Evolutionary conservation across 306 rosid genomes (phyloP).

Genomic region (Arachis stenosperma): DNA sequence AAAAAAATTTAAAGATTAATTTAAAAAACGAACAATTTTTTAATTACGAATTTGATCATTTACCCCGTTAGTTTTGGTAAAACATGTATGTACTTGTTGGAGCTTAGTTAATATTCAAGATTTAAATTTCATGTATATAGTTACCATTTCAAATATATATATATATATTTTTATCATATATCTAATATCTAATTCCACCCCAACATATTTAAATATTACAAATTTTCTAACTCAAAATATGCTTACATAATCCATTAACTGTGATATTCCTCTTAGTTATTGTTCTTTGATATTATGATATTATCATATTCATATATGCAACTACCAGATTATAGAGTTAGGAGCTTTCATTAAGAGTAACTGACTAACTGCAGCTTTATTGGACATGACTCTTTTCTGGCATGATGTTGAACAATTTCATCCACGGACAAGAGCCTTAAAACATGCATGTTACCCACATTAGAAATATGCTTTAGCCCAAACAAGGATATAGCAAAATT

Average conservation of each 20-base stretch:
- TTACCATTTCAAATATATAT: too few relatives aligned
- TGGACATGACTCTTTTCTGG: conserved; percentile 18
- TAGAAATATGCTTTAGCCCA: not conserved
- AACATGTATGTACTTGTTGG: too few relatives aligned
- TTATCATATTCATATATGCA: not conserved
- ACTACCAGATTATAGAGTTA: conserved; percentile 14
- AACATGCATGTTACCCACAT: conserved; percentile 17
- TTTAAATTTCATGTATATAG: too few relatives aligned
- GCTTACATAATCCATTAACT: not conserved
- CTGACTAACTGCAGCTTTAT: conserved; percentile 12
- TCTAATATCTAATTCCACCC: too few relatives aligned
- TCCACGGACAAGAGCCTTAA: not conserved
- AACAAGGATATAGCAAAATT: conserved; percentile 25
- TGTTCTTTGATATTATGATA: not conserved
- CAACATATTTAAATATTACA: not conserved
- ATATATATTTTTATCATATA: too few relatives aligned
- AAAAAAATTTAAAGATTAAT: too few relatives aligned
- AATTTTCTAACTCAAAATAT: not conserved
- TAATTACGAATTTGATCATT: too few relatives aligned
- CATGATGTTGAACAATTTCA: conserved; percentile 4
- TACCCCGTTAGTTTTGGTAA: too few relatives aligned
- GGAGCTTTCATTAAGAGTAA: conserved; percentile 17
- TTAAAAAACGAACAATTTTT: too few relatives aligned
- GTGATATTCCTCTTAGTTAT: conserved; percentile 3
- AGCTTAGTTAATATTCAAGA: too few relatives aligned